Evolutionary conservation across 768 basidiomycete genomes (phyloP).

Genomic region (Leccinum imitatum): DNA sequence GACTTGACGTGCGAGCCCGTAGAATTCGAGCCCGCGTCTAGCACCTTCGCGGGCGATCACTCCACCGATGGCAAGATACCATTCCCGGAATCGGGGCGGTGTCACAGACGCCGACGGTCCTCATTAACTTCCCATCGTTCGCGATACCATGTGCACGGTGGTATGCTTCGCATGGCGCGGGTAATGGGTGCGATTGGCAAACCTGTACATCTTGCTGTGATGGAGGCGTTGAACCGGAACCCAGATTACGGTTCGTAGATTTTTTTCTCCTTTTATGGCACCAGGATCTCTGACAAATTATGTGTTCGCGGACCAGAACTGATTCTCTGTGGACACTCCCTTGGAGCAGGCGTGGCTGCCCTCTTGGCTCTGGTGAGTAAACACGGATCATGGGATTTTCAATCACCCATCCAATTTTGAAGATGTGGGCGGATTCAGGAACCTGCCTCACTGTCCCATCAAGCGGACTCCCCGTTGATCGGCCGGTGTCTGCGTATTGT

Average conservation of each 20-base stretch:
- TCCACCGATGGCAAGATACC: conserved; percentile 34
- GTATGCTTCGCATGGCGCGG: conserved; percentile 76
- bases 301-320: conserved; percentile 44
- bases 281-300: conserved; percentile 1
- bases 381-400: not conserved
- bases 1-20: conserved; percentile 81
- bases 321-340: conserved; percentile 78
- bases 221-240: conserved; percentile 66
- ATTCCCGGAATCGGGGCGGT: conserved; percentile 35
- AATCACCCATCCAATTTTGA: not conserved
- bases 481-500: conserved; percentile 72
- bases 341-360: conserved; percentile 80
- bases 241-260: conserved; percentile 63
- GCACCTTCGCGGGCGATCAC: conserved; percentile 26
- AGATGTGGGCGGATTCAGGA: conserved; percentile 86
- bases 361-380: conserved; percentile 66
- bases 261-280: not conserved
- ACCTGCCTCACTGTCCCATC: conserved; percentile 68
- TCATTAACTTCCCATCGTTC: conserved; percentile 25
- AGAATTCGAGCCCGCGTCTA: conserved; percentile 56
- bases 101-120: conserved; percentile 23
- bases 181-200: conserved; percentile 76
- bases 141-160: conserved; percentile 70
- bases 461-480: conserved; percentile 66
- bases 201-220: conserved; percentile 75